Conservation (phyloP, 495 filamentous ascomycete genomes). For the Penicillium silybi region DNA sequence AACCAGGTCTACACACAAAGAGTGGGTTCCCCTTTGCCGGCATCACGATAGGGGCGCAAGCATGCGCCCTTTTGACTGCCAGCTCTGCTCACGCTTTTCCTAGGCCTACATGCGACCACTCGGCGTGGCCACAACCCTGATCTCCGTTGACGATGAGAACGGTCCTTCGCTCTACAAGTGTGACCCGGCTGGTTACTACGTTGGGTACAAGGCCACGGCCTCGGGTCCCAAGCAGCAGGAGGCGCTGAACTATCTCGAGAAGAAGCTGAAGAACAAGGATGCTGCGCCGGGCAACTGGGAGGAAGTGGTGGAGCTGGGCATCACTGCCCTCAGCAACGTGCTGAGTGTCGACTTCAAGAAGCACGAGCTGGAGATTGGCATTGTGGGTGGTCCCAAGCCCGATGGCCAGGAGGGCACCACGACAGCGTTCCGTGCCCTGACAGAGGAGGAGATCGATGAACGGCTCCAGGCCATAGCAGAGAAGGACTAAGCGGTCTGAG, state of each 20-base stretch:
- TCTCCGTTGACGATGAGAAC: constrained; percentile 87
- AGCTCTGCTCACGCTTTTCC: constrained; percentile 1
- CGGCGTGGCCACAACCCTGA: constrained; percentile 88
- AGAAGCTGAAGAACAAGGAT: constrained; percentile 99
- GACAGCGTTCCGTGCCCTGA: constrained; percentile 78
- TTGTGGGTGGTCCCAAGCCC: constrained; percentile 76
- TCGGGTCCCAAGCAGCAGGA: constrained; percentile 98
- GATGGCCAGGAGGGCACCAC: constrained; percentile 79
- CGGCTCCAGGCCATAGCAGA: constrained; percentile 95
- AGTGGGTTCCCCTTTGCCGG: constrained; percentile 48
- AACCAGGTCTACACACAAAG: constrained; percentile 98
- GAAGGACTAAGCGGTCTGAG: constrained; percentile 68
- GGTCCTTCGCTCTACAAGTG: constrained; percentile 98
- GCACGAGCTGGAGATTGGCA: constrained; percentile 94
- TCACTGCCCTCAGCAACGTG: constrained; percentile 89
- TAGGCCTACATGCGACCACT: constrained; percentile 98
- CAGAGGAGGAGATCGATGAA: constrained; percentile 97
- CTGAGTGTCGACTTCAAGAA: constrained; percentile 99
- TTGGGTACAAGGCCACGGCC: constrained; percentile 96
- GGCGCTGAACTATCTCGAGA: constrained; percentile 94
- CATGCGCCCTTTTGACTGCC: not conserved
- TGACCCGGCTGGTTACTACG: constrained; percentile 95
- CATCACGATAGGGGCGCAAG: not conserved
- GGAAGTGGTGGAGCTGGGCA: constrained; percentile 95
- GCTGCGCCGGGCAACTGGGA: constrained; percentile 89